Evolutionary conservation across 495 filamentous ascomycete species (phyloP).

Genomic region (Aspergillus hancockii): DNA sequence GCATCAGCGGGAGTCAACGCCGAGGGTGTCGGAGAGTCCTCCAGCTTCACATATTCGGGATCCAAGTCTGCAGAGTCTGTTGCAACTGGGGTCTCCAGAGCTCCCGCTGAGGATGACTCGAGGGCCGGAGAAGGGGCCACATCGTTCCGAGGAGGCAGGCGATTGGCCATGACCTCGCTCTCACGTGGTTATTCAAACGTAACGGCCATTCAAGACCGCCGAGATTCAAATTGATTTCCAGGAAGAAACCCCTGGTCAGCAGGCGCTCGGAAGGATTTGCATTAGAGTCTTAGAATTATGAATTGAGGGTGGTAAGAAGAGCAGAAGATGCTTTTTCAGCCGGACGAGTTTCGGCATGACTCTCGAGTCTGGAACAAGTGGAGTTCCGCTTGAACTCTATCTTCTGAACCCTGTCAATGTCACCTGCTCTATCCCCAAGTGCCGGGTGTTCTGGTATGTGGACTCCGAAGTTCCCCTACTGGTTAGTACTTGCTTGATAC

Average conservation of each 20-base stretch:
- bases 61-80: slow-evolving; percentile 14
- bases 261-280: slow-evolving; percentile 8
- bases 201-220: slow-evolving; percentile 34
- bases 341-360: slow-evolving; percentile 3
- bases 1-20: slow-evolving; percentile 32
- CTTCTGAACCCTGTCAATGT: not conserved
- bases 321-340: slow-evolving; percentile 1
- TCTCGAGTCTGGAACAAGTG: slow-evolving; percentile 10
- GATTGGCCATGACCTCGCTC: slow-evolving; percentile 43
- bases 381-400: slow-evolving; percentile 15
- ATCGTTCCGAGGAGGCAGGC: slow-evolving; percentile 32
- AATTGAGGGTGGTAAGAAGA: not conserved
- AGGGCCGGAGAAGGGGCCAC: slow-evolving; percentile 31
- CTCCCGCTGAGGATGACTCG: slow-evolving; percentile 17
- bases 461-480: too few relatives aligned
- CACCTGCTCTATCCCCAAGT: not conserved
- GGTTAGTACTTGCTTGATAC: too few relatives aligned
- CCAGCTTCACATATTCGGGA: slow-evolving; percentile 29
- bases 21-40: slow-evolving; percentile 35
- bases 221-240: slow-evolving; percentile 9
- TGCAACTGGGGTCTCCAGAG: slow-evolving; percentile 12
- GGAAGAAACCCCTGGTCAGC: slow-evolving; percentile 13
- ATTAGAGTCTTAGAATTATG: not conserved
- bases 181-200: slow-evolving; percentile 28
- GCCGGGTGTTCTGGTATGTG: not conserved